Conservation (phyloP, 306 rosid species). For the Rosa multiflora region DNA sequence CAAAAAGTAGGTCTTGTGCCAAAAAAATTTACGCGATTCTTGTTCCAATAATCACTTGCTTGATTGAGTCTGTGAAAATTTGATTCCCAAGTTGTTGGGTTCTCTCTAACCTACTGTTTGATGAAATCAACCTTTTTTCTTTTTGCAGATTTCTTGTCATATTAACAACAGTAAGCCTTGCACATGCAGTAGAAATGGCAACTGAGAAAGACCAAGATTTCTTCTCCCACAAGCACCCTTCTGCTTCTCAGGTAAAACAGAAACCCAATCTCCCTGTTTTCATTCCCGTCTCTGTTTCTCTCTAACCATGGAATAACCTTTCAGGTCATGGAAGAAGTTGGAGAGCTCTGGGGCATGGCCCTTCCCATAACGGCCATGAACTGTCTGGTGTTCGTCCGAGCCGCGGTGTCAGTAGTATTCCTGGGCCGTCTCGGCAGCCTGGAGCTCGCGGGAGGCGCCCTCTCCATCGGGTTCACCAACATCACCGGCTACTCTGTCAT, state of each 20-base stretch:
- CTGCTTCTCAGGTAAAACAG: conserved; percentile 62
- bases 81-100: conserved; percentile 1
- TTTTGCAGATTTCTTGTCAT: conserved; percentile 21
- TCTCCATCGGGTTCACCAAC: conserved; percentile 91
- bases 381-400: conserved; percentile 64
- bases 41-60: neutral
- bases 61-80: neutral
- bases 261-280: neutral
- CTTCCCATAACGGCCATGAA: conserved; percentile 78
- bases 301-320: no score
- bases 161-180: neutral
- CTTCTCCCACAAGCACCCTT: conserved; percentile 52
- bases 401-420: conserved; percentile 71
- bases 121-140: conserved; percentile 18
- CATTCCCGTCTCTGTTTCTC: no score
- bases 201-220: conserved; percentile 47
- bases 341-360: conserved; percentile 77
- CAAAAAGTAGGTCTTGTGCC: neutral
- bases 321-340: conserved; percentile 74
- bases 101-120: conserved; percentile 34
- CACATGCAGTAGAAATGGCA: conserved; percentile 34
- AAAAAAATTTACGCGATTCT: neutral
- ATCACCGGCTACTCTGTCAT: conserved; percentile 97
- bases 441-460: conserved; percentile 98
- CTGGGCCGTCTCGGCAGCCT: conserved; percentile 78